Evolutionary conservation across 148 eudicot species (phyloP).

Genomic region (Fallopia convolvulus): DNA sequence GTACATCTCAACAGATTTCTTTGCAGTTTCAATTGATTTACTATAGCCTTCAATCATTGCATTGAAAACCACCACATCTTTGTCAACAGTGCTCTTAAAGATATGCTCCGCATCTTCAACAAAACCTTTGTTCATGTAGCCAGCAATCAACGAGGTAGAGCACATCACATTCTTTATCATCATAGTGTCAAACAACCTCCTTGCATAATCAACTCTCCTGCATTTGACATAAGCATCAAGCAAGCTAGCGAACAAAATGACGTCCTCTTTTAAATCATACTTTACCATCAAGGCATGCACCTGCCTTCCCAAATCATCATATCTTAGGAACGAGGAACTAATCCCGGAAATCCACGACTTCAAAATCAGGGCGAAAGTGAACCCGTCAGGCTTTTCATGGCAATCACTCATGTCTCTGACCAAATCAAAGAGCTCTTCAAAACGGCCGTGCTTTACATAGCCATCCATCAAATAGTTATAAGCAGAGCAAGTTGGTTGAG

Average conservation of each 20-base stretch:
- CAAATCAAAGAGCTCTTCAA: conserved; percentile 39
- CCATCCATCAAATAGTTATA: conserved; percentile 78
- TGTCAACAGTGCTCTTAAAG: conserved; percentile 38
- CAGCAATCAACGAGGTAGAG: conserved; percentile 75
- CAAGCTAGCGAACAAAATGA: conserved; percentile 52
- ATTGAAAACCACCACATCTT: conserved; percentile 83
- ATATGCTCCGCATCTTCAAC: conserved; percentile 61
- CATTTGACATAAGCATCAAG: conserved; percentile 78
- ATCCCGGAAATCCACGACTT: conserved; percentile 47
- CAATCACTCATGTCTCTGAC: conserved; percentile 32
- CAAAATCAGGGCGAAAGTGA: conserved; percentile 65
- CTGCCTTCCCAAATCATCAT: conserved; percentile 41
- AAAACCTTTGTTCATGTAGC: conserved; percentile 52
- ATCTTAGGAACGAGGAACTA: conserved; percentile 12
- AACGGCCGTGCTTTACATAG: conserved; percentile 37
- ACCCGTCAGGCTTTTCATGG: conserved; percentile 57
- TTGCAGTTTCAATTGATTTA: conserved; percentile 56
- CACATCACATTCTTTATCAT: conserved; percentile 58
- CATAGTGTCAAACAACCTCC: conserved; percentile 68
- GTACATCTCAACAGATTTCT: conserved; percentile 48
- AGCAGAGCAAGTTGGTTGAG: conserved; percentile 54
- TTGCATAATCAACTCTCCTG: conserved; percentile 51
- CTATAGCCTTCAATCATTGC: conserved; percentile 99
- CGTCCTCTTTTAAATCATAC: conserved; percentile 36
- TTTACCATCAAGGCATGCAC: conserved; percentile 67